Evolutionary conservation across 257 asterid species (phyloP).

Genomic region (Anisodus tanguticus): DNA sequence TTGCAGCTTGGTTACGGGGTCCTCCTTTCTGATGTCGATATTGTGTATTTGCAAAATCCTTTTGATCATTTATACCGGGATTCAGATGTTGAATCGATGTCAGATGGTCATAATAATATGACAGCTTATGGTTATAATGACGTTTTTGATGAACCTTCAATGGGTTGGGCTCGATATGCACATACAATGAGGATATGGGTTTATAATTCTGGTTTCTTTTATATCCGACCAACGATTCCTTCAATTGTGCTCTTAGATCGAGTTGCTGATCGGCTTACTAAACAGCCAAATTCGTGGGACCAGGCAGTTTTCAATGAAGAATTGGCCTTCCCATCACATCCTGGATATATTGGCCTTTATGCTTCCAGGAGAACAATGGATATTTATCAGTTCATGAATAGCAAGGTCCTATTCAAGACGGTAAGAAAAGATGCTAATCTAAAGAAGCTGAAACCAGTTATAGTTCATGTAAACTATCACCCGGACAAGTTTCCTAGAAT

Average conservation of each 20-base stretch:
- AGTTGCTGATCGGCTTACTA: constrained; percentile 41
- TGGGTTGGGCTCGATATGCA: constrained; percentile 47
- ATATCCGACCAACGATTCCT: constrained; percentile 40
- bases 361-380: constrained; percentile 45
- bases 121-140: constrained; percentile 44
- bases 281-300: constrained; percentile 37
- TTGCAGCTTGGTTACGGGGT: constrained; percentile 41
- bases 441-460: constrained; percentile 41
- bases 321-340: constrained; percentile 39
- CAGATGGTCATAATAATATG: constrained; percentile 39
- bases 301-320: constrained; percentile 45
- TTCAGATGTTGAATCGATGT: constrained; percentile 43
- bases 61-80: constrained; percentile 41
- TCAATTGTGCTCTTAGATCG: constrained; percentile 41
- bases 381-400: constrained; percentile 41
- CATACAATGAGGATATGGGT: constrained; percentile 46
- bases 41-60: constrained; percentile 40
- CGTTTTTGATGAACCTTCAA: constrained; percentile 39
- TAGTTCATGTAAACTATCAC: constrained; percentile 41
- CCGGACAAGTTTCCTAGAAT: constrained; percentile 41
- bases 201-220: constrained; percentile 41
- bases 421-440: constrained; percentile 36
- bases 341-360: constrained; percentile 39
- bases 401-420: constrained; percentile 42
- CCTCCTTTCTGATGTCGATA: constrained; percentile 41